A percentile compares a stretch with the other conserved stretches of the same genome.
Evolutionary conservation across 768 basidiomycete genomes (phyloP).

Genomic region (Obba rivulosa): DNA sequence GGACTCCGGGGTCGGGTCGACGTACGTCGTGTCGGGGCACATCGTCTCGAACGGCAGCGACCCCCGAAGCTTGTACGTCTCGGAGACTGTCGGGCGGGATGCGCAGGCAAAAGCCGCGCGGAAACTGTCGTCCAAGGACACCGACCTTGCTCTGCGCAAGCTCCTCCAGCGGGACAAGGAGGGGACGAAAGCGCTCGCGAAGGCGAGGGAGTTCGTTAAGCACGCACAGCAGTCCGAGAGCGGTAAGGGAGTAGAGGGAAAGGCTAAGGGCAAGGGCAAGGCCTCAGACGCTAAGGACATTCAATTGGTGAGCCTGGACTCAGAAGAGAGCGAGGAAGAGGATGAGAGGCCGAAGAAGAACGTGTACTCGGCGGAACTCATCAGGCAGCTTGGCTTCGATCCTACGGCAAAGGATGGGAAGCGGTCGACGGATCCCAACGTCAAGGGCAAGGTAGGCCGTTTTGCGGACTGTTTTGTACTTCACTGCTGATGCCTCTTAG

Average conservation of each 20-base stretch:
- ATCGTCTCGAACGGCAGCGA: slow-evolving; percentile 47
- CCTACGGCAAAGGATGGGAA: slow-evolving; percentile 56
- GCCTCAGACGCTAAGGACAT: slow-evolving; percentile 11
- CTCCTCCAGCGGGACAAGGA: slow-evolving; percentile 62
- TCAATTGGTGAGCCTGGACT: slow-evolving; percentile 10
- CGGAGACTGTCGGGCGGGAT: slow-evolving; percentile 74
- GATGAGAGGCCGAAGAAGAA: slow-evolving; percentile 27
- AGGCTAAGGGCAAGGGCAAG: slow-evolving; percentile 15
- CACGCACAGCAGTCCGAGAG: slow-evolving; percentile 6
- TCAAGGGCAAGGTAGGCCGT: slow-evolving; percentile 53
- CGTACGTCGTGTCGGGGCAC: slow-evolving; percentile 81
- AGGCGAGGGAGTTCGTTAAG: slow-evolving; percentile 45
- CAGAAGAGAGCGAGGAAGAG: slow-evolving; percentile 14
- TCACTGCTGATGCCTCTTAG: slow-evolving; percentile 26
- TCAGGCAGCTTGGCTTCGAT: slow-evolving; percentile 77
- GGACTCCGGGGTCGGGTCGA: slow-evolving; percentile 35
- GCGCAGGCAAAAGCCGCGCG: slow-evolving; percentile 75
- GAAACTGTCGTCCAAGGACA: slow-evolving; percentile 47
- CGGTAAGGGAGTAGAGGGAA: slow-evolving; percentile 13
- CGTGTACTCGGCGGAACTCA: slow-evolving; percentile 59
- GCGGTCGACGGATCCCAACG: slow-evolving; percentile 28
- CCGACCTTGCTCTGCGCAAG: slow-evolving; percentile 55
- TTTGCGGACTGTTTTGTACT: not conserved
- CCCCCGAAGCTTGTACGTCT: slow-evolving; percentile 39
- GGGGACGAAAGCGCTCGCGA: slow-evolving; percentile 60